Evolutionary conservation across 257 asterid species (phyloP).

Genomic region (Buddleja alternifolia): DNA sequence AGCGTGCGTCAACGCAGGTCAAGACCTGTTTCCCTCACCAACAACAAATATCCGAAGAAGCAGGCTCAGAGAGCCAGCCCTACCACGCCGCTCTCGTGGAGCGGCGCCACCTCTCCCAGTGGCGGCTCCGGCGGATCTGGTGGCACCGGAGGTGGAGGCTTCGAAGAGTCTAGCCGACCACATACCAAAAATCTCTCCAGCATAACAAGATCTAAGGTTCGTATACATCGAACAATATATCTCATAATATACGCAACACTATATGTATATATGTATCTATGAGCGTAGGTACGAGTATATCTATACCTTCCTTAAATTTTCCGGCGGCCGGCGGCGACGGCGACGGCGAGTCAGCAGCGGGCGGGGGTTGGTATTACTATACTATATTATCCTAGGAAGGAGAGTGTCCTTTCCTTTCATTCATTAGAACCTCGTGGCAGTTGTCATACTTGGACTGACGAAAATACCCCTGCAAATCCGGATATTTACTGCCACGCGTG

Average conservation of each 20-base stretch:
- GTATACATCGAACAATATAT: conserved; percentile 17
- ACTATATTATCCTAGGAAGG: conserved; percentile 20
- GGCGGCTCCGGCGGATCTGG: conserved; percentile 48
- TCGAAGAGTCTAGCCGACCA: conserved; percentile 54
- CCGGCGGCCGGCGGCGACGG: conserved; percentile 36
- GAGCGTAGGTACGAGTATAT: neutral
- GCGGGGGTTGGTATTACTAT: neutral
- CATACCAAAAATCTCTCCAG: conserved; percentile 29
- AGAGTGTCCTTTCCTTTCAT: conserved; percentile 10
- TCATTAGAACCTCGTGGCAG: conserved; percentile 47
- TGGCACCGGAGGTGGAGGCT: conserved; percentile 39
- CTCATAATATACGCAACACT: neutral
- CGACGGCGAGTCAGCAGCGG: conserved; percentile 30
- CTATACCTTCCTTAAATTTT: neutral
- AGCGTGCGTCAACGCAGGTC: conserved; percentile 78
- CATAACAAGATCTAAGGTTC: conserved; percentile 76
- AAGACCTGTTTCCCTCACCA: conserved; percentile 29
- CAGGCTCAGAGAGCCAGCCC: conserved; percentile 57
- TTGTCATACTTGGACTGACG: conserved; percentile 32
- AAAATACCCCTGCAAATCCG: conserved; percentile 45
- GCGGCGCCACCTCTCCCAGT: conserved; percentile 66
- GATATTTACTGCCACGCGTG: conserved; percentile 58
- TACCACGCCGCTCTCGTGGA: conserved; percentile 76
- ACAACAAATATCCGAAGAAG: conserved; percentile 22
- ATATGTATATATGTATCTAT: neutral